Percentiles rank a stretch among this genome's conserved stretches.
phyloP scores from a whole-genome alignment of 345 rosid genomes.

The Schrenkiella parvula region DNA sequence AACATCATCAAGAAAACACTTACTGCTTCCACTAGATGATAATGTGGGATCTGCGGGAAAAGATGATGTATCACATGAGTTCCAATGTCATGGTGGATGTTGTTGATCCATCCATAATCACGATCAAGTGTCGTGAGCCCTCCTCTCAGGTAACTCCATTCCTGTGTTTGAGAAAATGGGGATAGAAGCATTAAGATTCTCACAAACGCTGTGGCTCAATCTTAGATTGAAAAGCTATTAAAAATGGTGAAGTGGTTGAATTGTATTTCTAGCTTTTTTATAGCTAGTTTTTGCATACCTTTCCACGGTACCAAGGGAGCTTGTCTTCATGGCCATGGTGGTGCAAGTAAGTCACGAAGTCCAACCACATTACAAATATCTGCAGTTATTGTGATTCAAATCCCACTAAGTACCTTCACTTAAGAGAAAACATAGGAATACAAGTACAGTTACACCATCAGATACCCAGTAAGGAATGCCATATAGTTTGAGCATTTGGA shows the following conservation, averaged over 20 bases:
- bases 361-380: slow-evolving; percentile 81
- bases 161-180: slow-evolving; percentile 33
- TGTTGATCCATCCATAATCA: slow-evolving; percentile 80
- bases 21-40: slow-evolving; percentile 85
- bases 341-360: slow-evolving; percentile 78
- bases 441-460: background rate
- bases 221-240: background rate
- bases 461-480: slow-evolving; percentile 66
- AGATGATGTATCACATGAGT: slow-evolving; percentile 93
- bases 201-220: background rate
- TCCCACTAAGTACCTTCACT: background rate
- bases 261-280: too few species aligned
- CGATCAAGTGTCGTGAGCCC: slow-evolving; percentile 84
- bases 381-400: slow-evolving; percentile 25
- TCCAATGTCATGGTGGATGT: slow-evolving; percentile 94
- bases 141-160: slow-evolving; percentile 89
- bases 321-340: slow-evolving; percentile 87
- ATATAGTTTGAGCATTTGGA: slow-evolving; percentile 67
- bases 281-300: too few species aligned
- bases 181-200: background rate
- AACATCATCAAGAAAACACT: slow-evolving; percentile 64
- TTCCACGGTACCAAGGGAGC: slow-evolving; percentile 92
- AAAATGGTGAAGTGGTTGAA: background rate
- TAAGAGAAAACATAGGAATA: background rate
- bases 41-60: slow-evolving; percentile 96